phyloP scores from a whole-genome alignment of 2,329 filamentous ascomycete genomes.

The Ophiostoma sp. region DNA sequence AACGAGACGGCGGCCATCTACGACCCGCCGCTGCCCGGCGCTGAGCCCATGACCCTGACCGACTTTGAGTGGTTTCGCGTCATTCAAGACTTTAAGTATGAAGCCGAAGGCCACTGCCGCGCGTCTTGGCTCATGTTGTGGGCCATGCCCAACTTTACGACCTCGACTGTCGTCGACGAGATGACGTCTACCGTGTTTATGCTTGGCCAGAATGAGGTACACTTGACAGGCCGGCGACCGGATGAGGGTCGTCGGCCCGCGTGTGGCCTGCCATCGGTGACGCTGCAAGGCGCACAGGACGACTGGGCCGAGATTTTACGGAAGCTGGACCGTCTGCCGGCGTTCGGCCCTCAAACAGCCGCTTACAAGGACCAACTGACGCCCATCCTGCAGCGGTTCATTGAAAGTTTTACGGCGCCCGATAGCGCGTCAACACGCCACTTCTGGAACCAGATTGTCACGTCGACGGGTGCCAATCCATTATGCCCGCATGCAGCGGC shows the following conservation, averaged over 20 bases:
- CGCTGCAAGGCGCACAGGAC: slow-evolving; percentile 40
- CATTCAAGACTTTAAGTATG: slow-evolving; percentile 39
- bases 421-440: slow-evolving; percentile 36
- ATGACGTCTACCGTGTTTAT: slow-evolving; percentile 46
- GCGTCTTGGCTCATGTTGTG: slow-evolving; percentile 45
- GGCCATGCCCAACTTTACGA: slow-evolving; percentile 47
- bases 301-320: slow-evolving; percentile 46
- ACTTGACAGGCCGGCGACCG: slow-evolving; percentile 26
- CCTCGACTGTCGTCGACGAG: slow-evolving; percentile 42
- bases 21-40: slow-evolving; percentile 41
- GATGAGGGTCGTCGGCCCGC: slow-evolving; percentile 36
- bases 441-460: slow-evolving; percentile 49
- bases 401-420: slow-evolving; percentile 46
- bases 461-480: slow-evolving; percentile 30
- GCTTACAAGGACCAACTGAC: slow-evolving; percentile 43
- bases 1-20: slow-evolving; percentile 49
- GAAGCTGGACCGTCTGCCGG: slow-evolving; percentile 45
- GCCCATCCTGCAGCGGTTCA: slow-evolving; percentile 49
- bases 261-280: slow-evolving; percentile 48
- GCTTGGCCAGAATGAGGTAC: slow-evolving; percentile 48
- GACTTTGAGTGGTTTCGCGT: slow-evolving; percentile 33
- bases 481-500: slow-evolving; percentile 23
- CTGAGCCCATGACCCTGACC: slow-evolving; percentile 43
- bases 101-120: slow-evolving; percentile 44
- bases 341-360: slow-evolving; percentile 47